These are phyloP conservation scores for Gigaspora rosea DNA, from an alignment of 192 early-diverging fungal genomes.

Conservation along the genomic window DNA sequence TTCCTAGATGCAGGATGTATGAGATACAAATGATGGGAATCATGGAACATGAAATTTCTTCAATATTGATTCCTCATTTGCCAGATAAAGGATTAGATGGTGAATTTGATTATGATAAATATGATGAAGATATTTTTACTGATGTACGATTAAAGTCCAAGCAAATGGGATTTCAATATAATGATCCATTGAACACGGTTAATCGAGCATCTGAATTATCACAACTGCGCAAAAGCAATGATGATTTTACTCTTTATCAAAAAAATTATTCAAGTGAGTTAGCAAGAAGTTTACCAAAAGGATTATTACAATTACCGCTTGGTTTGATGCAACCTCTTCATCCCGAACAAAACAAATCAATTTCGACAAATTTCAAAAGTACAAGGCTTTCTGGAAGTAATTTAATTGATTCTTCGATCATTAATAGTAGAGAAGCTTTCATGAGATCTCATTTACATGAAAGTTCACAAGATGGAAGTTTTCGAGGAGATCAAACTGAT, in stretches of 20 bases:
- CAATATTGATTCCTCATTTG: constrained; percentile 56
- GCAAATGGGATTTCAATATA: background rate
- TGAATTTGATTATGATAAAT: constrained; percentile 41
- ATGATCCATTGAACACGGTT: background rate
- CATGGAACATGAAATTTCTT: constrained; percentile 60
- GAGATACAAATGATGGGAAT: constrained; percentile 85
- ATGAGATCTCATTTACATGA: background rate
- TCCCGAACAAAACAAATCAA: background rate
- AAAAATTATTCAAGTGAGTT: constrained; percentile 36
- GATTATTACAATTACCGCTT: background rate
- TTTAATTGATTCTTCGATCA: background rate
- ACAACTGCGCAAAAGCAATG: constrained; percentile 18
- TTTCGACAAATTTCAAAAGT: background rate
- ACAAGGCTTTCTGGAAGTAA: background rate
- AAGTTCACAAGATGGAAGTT: background rate
- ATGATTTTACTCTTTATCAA: constrained; percentile 26
- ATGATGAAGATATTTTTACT: constrained; percentile 46
- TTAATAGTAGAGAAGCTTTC: background rate
- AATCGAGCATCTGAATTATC: background rate
- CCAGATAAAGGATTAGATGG: constrained; percentile 29
- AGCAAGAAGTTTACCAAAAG: constrained; percentile 43
- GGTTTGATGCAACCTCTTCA: background rate
- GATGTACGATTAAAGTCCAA: background rate
- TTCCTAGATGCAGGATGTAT: constrained; percentile 78
- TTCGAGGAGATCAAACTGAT: constrained; percentile 20